Conservation (phyloP, 108 stramenopile species). For the Stephanodiscus triporus region DNA sequence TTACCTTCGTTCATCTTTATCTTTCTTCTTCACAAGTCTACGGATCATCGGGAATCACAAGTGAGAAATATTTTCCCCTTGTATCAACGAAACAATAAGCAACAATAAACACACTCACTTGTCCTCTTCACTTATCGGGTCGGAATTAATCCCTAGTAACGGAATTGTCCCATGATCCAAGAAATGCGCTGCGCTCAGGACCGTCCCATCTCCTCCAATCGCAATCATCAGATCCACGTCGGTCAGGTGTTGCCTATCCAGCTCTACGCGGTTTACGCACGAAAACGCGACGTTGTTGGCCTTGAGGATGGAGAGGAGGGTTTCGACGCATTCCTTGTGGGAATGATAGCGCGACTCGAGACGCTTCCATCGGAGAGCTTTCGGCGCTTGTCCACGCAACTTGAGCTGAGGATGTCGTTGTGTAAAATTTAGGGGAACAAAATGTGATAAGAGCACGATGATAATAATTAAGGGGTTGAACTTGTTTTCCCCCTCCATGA, state of each 20-base stretch:
- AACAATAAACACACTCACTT: slow-evolving; percentile 28
- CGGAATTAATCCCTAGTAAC: slow-evolving; percentile 81
- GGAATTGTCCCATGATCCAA: slow-evolving; percentile 90
- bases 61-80: background rate
- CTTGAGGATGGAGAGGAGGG: slow-evolving; percentile 63
- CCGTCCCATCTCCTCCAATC: slow-evolving; percentile 97
- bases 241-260: slow-evolving; percentile 93
- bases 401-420: slow-evolving; percentile 69
- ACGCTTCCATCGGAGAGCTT: slow-evolving; percentile 93
- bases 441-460: background rate
- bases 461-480: background rate
- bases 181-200: slow-evolving; percentile 86
- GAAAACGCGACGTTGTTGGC: slow-evolving; percentile 79
- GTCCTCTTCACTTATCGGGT: slow-evolving; percentile 68
- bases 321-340: slow-evolving; percentile 89
- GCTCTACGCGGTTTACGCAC: slow-evolving; percentile 92
- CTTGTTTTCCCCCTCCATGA: too few relatives aligned
- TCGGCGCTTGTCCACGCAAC: slow-evolving; percentile 93
- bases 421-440: background rate
- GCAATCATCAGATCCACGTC: slow-evolving; percentile 93
- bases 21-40: slow-evolving; percentile 69
- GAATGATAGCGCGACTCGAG: slow-evolving; percentile 88
- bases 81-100: background rate
- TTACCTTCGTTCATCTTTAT: slow-evolving; percentile 80
- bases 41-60: background rate